phyloP scores from a whole-genome alignment of 441 rosid genomes.

The Kokia cookei region DNA sequence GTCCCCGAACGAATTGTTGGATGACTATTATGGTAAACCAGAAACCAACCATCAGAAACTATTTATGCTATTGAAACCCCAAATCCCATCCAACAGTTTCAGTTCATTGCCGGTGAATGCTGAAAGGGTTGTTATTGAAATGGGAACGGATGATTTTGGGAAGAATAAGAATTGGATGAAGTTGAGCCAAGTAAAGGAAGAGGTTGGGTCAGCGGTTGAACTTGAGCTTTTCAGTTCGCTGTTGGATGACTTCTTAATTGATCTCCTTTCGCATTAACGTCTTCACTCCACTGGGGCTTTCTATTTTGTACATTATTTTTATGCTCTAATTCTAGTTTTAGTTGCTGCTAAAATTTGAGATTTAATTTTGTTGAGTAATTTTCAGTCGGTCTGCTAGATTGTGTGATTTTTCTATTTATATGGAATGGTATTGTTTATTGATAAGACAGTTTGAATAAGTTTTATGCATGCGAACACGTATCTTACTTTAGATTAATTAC shows the following conservation, averaged over 20 bases:
- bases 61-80: slow-evolving; percentile 13
- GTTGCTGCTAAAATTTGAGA: no score
- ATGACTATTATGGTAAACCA: background rate
- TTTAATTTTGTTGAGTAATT: no score
- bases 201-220: slow-evolving; percentile 39
- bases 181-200: slow-evolving; percentile 22
- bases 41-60: slow-evolving; percentile 5
- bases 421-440: no score
- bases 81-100: background rate
- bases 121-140: background rate
- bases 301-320: background rate
- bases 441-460: no score
- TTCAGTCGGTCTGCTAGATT: no score
- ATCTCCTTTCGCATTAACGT: slow-evolving; percentile 12
- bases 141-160: background rate
- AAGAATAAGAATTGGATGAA: slow-evolving; percentile 29
- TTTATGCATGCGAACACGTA: no score
- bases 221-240: slow-evolving; percentile 35
- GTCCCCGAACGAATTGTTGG: background rate
- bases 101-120: background rate
- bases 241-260: slow-evolving; percentile 46
- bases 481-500: no score
- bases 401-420: no score
- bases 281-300: background rate
- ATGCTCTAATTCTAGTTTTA: no score